Evolutionary conservation across 139 green algal species (phyloP), one percentile per base, ranked within the genome.

Genomic region (Chlorella sp.): DNA sequence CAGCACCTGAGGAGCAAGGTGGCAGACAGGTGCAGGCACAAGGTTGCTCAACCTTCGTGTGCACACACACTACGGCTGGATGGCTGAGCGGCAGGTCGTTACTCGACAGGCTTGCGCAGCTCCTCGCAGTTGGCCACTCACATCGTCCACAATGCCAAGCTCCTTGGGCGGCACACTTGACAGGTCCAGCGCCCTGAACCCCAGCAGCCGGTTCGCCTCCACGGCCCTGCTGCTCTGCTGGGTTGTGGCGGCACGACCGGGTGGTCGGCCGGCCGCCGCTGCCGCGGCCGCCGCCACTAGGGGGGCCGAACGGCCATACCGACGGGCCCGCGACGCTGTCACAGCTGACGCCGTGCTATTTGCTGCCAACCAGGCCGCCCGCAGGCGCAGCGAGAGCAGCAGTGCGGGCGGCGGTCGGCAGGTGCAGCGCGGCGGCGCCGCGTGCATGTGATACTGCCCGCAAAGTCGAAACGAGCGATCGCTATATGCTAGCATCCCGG

Each of bases 1-100:
- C 36, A 80, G 81, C 81, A 85, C 81, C 81, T 85, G 81, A 6
- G n/a, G 43, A 34, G 51, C 22, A 38, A 43, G 7, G 70, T 3
- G 32, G 11, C 1, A 7, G 67, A 11, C 11, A 11, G 46, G 46
- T 11, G 1, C 60, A 68, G 26, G 60, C 17, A 68, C 14, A n/a
- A 17, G 19, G 9, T 36, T n/a, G 56, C 9, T 65, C 9, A 38
- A 13, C 22, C 24, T 69, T 36, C 28, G 62, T 22, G 62, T 38
- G 62, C 3, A 30, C 58, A 30, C 62, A 30, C 28, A 38, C 3
- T n/a, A 69, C 28, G 34, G 62, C 17, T 32, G 14, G 22, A 69
- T 11, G 28, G 62, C 62, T 38, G 62, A 11, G 62, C 62, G 19
- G 62, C 62, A 7, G n/a, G n/a, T n/a, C n/a, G n/a, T n/a, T n/a